These are phyloP conservation scores for Fusarium subtropicale DNA, from an alignment of 2,329 filamentous ascomycete genomes.

Conservation along the genomic window DNA sequence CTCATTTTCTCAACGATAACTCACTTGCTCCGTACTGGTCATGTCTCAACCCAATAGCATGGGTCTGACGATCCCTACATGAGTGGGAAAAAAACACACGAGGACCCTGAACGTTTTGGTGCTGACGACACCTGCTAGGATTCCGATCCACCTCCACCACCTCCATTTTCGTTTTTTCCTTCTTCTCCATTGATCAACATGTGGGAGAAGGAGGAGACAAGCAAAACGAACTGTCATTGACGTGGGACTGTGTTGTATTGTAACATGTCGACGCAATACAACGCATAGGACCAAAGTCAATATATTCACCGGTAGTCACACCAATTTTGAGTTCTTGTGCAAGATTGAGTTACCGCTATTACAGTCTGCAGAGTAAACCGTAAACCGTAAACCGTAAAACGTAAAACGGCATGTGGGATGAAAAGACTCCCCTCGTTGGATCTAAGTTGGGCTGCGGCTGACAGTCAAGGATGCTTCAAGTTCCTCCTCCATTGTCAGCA, in stretches of 20 bases:
- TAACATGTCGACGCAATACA: slow-evolving; percentile 1
- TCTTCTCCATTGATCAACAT: slow-evolving; percentile 26
- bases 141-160: slow-evolving; percentile 29
- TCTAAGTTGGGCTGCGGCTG: slow-evolving; percentile 9
- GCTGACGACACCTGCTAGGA: slow-evolving; percentile 45
- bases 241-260: background rate
- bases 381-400: background rate
- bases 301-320: background rate
- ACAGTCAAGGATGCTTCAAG: slow-evolving; percentile 15
- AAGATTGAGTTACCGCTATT: slow-evolving; percentile 26
- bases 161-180: slow-evolving; percentile 17
- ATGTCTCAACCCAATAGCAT: slow-evolving; percentile 6
- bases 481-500: slow-evolving; percentile 16
- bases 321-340: slow-evolving; percentile 7
- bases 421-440: slow-evolving; percentile 21
- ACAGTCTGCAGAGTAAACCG: background rate
- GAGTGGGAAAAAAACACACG: slow-evolving; percentile 8
- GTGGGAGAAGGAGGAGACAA: slow-evolving; percentile 2
- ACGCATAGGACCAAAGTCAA: background rate
- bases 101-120: slow-evolving; percentile 33
- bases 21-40: background rate
- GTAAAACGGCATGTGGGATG: slow-evolving; percentile 4
- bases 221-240: background rate
- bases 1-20: slow-evolving; percentile 1
- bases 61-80: slow-evolving; percentile 10